Conservation (phyloP, 129 eudicot genomes). For the Calendula officinalis region DNA sequence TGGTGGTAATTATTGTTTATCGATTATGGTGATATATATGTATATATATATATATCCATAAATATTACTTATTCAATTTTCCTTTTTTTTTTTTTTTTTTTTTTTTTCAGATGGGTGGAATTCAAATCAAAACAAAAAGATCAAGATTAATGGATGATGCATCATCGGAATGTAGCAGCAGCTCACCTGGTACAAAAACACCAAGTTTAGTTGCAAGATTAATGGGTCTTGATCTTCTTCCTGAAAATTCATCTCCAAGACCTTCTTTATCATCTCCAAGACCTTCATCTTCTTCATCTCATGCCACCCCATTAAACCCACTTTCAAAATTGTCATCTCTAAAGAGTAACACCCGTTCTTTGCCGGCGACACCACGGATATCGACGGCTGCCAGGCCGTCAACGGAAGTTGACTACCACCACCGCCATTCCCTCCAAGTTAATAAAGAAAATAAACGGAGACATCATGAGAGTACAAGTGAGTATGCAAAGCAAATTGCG, state of each 20-base stretch:
- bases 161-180: constrained; percentile 58
- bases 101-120: constrained; percentile 44
- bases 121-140: constrained; percentile 64
- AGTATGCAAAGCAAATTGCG: constrained; percentile 62
- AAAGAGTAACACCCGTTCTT: constrained; percentile 32
- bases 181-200: constrained; percentile 68
- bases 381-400: constrained; percentile 51
- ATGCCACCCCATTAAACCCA: constrained; percentile 13
- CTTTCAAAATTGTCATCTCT: constrained; percentile 27
- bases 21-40: constrained; percentile 15
- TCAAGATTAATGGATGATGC: constrained; percentile 47
- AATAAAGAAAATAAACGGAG: constrained; percentile 49
- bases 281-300: not conserved
- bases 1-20: constrained; percentile 40
- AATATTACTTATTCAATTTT: not conserved
- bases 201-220: constrained; percentile 88
- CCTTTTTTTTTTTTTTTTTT: not conserved
- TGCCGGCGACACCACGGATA: constrained; percentile 63
- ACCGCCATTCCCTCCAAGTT: constrained; percentile 68
- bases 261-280: constrained; percentile 20
- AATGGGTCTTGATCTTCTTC: constrained; percentile 96
- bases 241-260: constrained; percentile 59
- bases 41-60: too few relatives aligned
- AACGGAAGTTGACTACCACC: constrained; percentile 45
- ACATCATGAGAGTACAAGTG: constrained; percentile 55